Percentiles rank a stretch among this genome's conserved stretches.
Conservation (phyloP, 352 stramenopile species). For the Blastocystis sp. region DNA sequence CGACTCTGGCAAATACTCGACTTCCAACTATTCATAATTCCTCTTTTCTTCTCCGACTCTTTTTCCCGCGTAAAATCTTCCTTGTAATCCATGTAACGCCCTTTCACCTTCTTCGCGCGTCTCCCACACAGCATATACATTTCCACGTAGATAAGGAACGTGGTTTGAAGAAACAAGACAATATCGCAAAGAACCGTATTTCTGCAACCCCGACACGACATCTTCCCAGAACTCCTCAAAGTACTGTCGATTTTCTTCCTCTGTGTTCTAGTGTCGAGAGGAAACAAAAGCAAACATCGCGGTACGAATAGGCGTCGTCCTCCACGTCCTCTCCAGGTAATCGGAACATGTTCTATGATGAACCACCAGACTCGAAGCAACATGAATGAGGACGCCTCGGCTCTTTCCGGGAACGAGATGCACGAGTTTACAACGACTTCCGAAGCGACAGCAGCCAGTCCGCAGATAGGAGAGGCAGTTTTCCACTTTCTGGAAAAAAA, state of each 20-base stretch:
- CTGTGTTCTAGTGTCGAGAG: background rate
- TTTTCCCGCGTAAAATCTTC: slow-evolving; percentile 22
- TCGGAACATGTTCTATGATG: slow-evolving; percentile 26
- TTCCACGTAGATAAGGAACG: background rate
- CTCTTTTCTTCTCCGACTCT: background rate
- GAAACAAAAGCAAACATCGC: background rate
- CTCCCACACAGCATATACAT: slow-evolving; percentile 56
- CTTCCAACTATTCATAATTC: background rate
- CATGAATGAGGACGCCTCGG: slow-evolving; percentile 43
- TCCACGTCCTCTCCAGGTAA: background rate
- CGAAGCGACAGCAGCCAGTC: slow-evolving; percentile 50
- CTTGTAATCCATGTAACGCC: background rate
- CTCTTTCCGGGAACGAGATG: background rate
- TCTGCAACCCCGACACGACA: background rate
- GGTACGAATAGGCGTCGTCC: slow-evolving; percentile 6
- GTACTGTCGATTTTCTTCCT: background rate
- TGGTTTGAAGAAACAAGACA: background rate
- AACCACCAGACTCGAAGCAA: background rate
- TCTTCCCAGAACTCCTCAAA: slow-evolving; percentile 16
- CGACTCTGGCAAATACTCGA: slow-evolving; percentile 51
- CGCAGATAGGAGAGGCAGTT: slow-evolving; percentile 51
- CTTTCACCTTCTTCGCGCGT: background rate
- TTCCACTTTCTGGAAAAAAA: background rate
- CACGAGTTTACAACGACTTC: background rate
- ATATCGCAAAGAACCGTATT: background rate